Evolutionary conservation across 257 asterid genomes (phyloP).

Genomic region (Craterostigma plantagineum): DNA sequence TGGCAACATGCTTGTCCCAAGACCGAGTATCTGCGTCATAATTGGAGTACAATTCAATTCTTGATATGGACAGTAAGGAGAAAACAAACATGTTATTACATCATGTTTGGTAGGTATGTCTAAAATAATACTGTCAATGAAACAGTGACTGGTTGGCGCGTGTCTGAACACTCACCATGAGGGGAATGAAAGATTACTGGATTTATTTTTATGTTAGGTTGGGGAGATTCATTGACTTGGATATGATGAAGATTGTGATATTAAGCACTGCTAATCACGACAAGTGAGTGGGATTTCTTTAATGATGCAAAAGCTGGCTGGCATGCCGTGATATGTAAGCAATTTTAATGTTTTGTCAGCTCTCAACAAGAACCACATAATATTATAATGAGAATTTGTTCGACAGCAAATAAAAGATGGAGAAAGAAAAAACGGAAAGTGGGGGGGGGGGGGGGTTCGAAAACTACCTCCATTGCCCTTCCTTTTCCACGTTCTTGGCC

Average conservation of each 20-base stretch:
- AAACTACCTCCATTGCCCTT: conserved; percentile 83
- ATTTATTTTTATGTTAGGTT: no score
- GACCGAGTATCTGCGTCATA: conserved; percentile 30
- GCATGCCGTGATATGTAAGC: no score
- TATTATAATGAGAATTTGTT: neutral
- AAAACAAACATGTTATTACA: neutral
- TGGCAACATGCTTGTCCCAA: conserved; percentile 48
- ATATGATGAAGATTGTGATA: no score
- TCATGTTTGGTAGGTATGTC: neutral
- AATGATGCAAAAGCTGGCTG: no score
- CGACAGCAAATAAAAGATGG: neutral
- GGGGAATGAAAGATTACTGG: no score
- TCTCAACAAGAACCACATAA: neutral
- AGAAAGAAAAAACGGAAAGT: conserved; percentile 1
- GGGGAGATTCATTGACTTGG: no score
- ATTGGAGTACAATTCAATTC: conserved; percentile 2
- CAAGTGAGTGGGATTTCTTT: no score
- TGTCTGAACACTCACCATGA: no score
- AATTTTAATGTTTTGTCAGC: neutral
- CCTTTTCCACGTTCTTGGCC: conserved; percentile 39
- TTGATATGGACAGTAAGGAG: neutral
- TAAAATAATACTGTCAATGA: no score
- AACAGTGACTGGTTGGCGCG: no score
- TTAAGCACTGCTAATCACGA: no score
- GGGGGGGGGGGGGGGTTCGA: neutral